phyloP scores from a whole-genome alignment of 2,329 filamentous ascomycete genomes.

The Sphaerostilbella broomeana region DNA sequence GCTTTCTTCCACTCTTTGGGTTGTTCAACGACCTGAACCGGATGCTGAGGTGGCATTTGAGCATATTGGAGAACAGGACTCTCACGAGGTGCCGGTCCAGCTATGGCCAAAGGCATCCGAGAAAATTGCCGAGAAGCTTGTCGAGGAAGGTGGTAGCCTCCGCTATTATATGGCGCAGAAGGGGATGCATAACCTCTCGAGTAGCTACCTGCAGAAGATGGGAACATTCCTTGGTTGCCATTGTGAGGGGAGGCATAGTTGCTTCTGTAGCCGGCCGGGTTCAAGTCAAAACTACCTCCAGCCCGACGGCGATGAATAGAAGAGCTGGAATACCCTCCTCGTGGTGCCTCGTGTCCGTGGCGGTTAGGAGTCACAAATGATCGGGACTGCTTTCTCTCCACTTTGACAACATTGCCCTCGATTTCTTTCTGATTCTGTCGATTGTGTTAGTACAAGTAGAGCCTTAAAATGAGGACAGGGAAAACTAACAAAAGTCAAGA shows the following conservation, averaged over 20 bases:
- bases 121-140: background rate
- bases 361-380: no score
- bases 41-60: no score
- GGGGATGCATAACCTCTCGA: background rate
- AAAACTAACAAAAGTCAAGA: conserved; percentile 31
- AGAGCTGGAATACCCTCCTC: no score
- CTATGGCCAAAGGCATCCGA: background rate
- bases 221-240: no score
- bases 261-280: no score
- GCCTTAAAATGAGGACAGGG: background rate
- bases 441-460: conserved; percentile 12
- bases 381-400: conserved; percentile 31
- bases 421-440: conserved; percentile 28
- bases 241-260: no score
- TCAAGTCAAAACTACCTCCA: no score
- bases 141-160: background rate
- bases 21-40: no score
- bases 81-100: background rate
- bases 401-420: conserved; percentile 28
- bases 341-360: no score
- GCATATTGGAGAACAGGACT: no score
- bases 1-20: background rate
- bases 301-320: no score
- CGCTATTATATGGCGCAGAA: background rate
- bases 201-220: background rate